Evolutionary conservation across 805 yeast species (phyloP).

Genomic region (Komagataella mondaviorum): DNA sequence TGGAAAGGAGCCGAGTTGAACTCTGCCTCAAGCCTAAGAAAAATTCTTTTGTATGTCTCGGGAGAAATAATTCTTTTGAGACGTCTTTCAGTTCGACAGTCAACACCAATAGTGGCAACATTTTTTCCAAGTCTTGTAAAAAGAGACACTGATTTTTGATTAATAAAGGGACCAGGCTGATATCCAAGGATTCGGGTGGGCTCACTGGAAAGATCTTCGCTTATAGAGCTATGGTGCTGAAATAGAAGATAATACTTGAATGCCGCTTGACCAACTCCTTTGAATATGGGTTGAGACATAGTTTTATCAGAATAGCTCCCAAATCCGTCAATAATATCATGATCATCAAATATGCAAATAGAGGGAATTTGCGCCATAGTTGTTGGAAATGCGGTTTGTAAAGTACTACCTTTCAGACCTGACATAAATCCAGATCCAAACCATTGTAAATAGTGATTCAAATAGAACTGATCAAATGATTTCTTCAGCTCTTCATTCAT

Average conservation of each 20-base stretch:
- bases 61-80: constrained; percentile 38
- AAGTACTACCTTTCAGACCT: constrained; percentile 52
- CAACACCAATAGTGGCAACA: constrained; percentile 66
- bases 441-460: constrained; percentile 72
- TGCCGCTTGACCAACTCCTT: constrained; percentile 65
- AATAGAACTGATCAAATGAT: constrained; percentile 54
- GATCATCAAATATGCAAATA: constrained; percentile 84
- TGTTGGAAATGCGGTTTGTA: constrained; percentile 54
- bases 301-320: constrained; percentile 76
- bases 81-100: constrained; percentile 86
- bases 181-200: constrained; percentile 56
- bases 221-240: constrained; percentile 66
- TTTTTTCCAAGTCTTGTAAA: constrained; percentile 65
- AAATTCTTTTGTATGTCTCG: constrained; percentile 46
- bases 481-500: constrained; percentile 31
- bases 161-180: constrained; percentile 53
- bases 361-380: constrained; percentile 79
- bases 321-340: constrained; percentile 92
- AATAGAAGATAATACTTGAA: constrained; percentile 80
- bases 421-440: constrained; percentile 83
- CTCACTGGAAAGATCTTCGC: constrained; percentile 22
- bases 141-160: constrained; percentile 50
- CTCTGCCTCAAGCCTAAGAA: constrained; percentile 46
- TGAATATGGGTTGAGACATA: constrained; percentile 58
- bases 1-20: constrained; percentile 37